These are phyloP conservation scores for Clarireedia sp. DNA, from an alignment of 2,329 filamentous ascomycete genomes.

Conservation along the genomic window DNA sequence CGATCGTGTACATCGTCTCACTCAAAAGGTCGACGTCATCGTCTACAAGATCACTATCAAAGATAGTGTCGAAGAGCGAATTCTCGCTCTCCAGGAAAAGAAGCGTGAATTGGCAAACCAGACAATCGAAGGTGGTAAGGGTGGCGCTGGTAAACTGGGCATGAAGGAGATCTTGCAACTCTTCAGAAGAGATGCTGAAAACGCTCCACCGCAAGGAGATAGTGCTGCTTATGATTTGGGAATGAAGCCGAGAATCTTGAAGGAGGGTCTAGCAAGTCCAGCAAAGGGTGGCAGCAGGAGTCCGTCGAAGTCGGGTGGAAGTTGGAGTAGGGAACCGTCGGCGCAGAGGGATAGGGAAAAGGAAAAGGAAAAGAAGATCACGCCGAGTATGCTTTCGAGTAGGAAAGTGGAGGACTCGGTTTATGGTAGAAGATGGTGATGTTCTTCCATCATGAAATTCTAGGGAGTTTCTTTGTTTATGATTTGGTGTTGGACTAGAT, in stretches of 20 bases:
- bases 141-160: constrained; percentile 70
- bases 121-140: constrained; percentile 76
- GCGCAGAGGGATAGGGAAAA: constrained; percentile 2
- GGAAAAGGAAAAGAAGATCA: constrained; percentile 9
- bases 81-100: constrained; percentile 87
- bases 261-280: constrained; percentile 13
- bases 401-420: constrained; percentile 22
- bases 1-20: constrained; percentile 95
- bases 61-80: constrained; percentile 84
- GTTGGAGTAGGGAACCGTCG: constrained; percentile 14
- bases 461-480: too few species aligned
- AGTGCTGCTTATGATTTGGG: constrained; percentile 18
- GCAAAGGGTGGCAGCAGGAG: constrained; percentile 4
- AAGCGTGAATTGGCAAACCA: constrained; percentile 88
- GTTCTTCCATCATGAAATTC: too few species aligned
- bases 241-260: constrained; percentile 26
- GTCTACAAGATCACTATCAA: constrained; percentile 91
- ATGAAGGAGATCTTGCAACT: constrained; percentile 90
- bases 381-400: constrained; percentile 13
- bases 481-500: neutral
- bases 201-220: constrained; percentile 16
- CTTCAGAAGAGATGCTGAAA: constrained; percentile 43
- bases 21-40: constrained; percentile 87
- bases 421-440: constrained; percentile 29
- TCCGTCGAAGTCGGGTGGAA: neutral